These are phyloP conservation scores for Vitis amurensis DNA, from an alignment of 164 flowering plant species.

Conservation along the genomic window DNA sequence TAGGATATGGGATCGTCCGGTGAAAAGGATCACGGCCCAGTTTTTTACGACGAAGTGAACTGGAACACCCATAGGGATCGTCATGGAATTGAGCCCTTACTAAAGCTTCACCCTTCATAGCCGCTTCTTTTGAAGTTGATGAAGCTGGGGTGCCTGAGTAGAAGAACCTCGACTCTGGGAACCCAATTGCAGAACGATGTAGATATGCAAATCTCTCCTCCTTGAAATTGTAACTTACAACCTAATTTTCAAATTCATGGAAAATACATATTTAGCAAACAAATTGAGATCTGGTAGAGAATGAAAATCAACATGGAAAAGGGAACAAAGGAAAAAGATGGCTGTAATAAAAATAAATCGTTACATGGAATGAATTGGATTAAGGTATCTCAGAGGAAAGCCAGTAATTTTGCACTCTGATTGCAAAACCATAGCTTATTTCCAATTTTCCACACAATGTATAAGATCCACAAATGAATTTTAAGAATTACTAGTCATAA, in stretches of 20 bases:
- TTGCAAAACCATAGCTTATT: too few species aligned
- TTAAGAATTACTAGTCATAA: too few species aligned
- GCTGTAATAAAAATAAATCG: too few species aligned
- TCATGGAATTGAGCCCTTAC: conserved; percentile 75
- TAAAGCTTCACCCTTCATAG: conserved; percentile 80
- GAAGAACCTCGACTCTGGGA: conserved; percentile 77
- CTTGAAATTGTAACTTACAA: conserved; percentile 92
- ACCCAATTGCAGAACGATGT: conserved; percentile 85
- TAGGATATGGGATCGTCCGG: conserved; percentile 85
- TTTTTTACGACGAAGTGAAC: conserved; percentile 71
- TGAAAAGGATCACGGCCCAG: conserved; percentile 89
- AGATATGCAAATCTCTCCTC: conserved; percentile 78
- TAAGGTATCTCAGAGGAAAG: too few species aligned
- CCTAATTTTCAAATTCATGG: conserved; percentile 37
- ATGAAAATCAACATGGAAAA: neutral
- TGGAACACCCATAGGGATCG: conserved; percentile 87
- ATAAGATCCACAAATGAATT: too few species aligned
- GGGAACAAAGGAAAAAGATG: too few species aligned
- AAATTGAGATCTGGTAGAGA: neutral
- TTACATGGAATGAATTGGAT: too few species aligned
- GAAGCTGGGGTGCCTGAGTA: conserved; percentile 83
- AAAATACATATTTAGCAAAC: neutral
- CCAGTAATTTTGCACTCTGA: too few species aligned
- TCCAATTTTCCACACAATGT: too few species aligned
- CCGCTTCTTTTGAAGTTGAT: conserved; percentile 57